Evolutionary conservation across 257 asterid species (phyloP).

Genomic region (Primulina eburnea): DNA sequence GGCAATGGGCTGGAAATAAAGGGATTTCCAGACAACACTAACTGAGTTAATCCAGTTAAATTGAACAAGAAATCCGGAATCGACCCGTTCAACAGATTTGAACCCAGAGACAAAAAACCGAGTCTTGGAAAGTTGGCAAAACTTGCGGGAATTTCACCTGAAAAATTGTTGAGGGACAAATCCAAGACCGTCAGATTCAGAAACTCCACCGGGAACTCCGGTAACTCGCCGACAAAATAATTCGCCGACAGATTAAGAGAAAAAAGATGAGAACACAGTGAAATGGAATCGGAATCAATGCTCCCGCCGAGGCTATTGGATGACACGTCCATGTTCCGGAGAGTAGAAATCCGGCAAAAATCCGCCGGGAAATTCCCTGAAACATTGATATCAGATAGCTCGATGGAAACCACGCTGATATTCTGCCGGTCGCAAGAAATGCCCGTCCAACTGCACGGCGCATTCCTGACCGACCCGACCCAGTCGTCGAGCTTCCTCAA

Average conservation of each 20-base stretch:
- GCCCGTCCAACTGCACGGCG: constrained; percentile 79
- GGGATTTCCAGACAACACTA: constrained; percentile 46
- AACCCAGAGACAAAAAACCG: constrained; percentile 41
- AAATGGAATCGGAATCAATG: constrained; percentile 35
- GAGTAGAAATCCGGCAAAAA: constrained; percentile 63
- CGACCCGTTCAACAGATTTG: constrained; percentile 62
- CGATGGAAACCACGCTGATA: constrained; percentile 47
- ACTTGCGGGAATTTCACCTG: constrained; percentile 66
- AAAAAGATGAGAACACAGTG: constrained; percentile 55
- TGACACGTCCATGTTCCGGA: constrained; percentile 46
- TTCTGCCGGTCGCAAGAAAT: constrained; percentile 43
- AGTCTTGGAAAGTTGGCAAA: constrained; percentile 50
- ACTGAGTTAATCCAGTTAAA: constrained; percentile 54
- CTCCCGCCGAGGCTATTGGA: constrained; percentile 46
- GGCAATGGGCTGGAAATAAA: constrained; percentile 58
- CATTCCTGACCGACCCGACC: constrained; percentile 34
- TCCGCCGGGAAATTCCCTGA: constrained; percentile 64
- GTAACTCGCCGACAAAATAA: constrained; percentile 55
- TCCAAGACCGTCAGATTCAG: constrained; percentile 47
- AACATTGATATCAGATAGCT: constrained; percentile 36
- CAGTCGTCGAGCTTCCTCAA: constrained; percentile 45
- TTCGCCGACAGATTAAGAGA: constrained; percentile 50
- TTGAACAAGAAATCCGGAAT: constrained; percentile 59
- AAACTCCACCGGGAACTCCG: constrained; percentile 43
- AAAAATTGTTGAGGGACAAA: constrained; percentile 51